phyloP scores from a whole-genome alignment of 2,329 filamentous ascomycete species.

The Lecanicillium sp. region DNA sequence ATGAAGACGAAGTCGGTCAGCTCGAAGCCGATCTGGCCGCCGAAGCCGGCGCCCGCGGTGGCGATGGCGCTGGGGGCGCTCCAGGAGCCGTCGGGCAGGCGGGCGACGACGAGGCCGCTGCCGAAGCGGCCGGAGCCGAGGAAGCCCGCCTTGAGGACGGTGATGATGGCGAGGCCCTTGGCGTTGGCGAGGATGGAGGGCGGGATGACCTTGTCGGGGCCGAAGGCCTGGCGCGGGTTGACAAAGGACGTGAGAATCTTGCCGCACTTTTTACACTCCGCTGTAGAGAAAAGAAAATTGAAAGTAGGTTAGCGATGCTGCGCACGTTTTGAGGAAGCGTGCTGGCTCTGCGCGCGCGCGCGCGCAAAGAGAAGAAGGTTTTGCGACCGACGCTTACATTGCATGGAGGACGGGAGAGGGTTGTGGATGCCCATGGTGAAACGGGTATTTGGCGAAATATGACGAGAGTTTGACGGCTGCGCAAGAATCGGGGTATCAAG shows the following conservation, averaged over 20 bases:
- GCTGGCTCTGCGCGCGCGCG: slow-evolving; percentile 4
- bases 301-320: slow-evolving; percentile 14
- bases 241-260: slow-evolving; percentile 95
- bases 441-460: slow-evolving; percentile 17
- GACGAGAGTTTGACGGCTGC: neutral
- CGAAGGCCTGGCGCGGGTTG: slow-evolving; percentile 87
- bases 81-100: slow-evolving; percentile 71
- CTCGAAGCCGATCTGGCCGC: slow-evolving; percentile 82
- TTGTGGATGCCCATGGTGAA: slow-evolving; percentile 66
- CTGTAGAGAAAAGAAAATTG: slow-evolving; percentile 39
- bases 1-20: slow-evolving; percentile 97
- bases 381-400: slow-evolving; percentile 49
- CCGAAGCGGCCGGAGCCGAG: slow-evolving; percentile 77
- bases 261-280: slow-evolving; percentile 94
- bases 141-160: slow-evolving; percentile 82
- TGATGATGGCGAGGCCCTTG: slow-evolving; percentile 84
- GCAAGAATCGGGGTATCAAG: too few relatives aligned
- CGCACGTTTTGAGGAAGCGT: slow-evolving; percentile 10
- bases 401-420: slow-evolving; percentile 60
- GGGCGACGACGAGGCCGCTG: slow-evolving; percentile 74
- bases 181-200: slow-evolving; percentile 83
- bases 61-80: slow-evolving; percentile 77
- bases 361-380: neutral
- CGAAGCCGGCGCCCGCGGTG: slow-evolving; percentile 74
- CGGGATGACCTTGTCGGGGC: slow-evolving; percentile 95